Evolutionary conservation across 768 basidiomycete species (phyloP), one percentile per base, ranked within the genome.

Genomic region (Tricholoma hemisulphureum): DNA sequence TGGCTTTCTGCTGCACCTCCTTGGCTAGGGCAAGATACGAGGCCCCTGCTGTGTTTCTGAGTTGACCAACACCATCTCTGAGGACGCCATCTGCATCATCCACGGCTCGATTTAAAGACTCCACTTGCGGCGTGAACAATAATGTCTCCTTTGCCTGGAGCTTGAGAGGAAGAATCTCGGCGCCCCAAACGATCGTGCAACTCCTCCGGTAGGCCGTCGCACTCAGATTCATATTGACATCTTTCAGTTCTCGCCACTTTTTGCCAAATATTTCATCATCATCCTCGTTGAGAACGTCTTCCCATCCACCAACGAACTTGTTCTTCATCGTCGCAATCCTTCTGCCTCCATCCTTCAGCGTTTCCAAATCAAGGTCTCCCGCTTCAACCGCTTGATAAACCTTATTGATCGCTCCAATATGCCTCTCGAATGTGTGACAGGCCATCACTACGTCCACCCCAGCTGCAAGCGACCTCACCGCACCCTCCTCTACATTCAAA

Each of bases 371-470:
- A 24, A 89, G 57, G 16, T 69, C 58, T 4, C 83, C 84, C 1
- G 63, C 63, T 48, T 71, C 65, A n/a, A 87, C 65, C 0, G 86
- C 87, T 14, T 67, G 65, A 64, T 80, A 87, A 2, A 79, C 77
- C 21, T 69, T 74, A 57, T 83, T 74, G 1, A 90, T 58, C 0
- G 87, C 83, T 0, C 78, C 81, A 11, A 69, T 70, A 60, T 89
- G 87, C 57, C 76, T 68, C 13, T 69, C 71, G 55, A 82, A 78
- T 7, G 78, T 83, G 63, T 89, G 89, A 60, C 88, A 90, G 39
- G 88, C 82, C 88, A 90, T 89, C 3, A 75, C 85, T n/a, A 90
- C 70, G 56, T 90, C 89, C 14, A 84, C 84, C 3, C 88, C 88
- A 0, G 88, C 87, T 49, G 74, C 72, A 41, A 89, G 65, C 4